Percentiles rank a stretch among this genome's conserved stretches.
Evolutionary conservation across 176 grass and related monocot species (phyloP).

Genomic region (Coix lacrymajobi): DNA sequence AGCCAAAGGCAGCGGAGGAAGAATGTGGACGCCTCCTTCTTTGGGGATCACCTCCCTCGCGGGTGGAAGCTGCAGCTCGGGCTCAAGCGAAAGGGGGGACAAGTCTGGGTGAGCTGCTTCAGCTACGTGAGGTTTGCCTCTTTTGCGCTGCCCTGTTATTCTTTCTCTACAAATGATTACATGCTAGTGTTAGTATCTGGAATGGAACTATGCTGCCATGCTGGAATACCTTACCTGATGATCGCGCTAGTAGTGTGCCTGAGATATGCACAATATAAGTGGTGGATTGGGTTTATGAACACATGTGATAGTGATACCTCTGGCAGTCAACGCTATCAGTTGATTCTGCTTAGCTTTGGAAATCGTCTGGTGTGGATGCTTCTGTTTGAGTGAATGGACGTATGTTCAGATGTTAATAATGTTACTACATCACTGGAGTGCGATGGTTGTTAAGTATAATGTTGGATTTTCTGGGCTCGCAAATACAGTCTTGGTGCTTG

Average conservation of each 20-base stretch:
- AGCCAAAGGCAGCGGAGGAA: constrained; percentile 52
- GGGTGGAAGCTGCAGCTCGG: constrained; percentile 87
- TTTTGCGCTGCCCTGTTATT: not conserved
- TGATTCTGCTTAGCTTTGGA: not conserved
- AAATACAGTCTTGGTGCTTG: not conserved
- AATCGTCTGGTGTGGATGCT: not conserved
- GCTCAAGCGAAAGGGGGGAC: constrained; percentile 62
- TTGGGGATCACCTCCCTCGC: constrained; percentile 77
- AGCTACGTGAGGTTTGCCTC: constrained; percentile 74
- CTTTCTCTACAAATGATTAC: constrained; percentile 4
- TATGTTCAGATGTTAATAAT: not conserved
- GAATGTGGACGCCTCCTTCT: constrained; percentile 67
- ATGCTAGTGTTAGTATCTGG: not conserved
- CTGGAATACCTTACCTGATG: not conserved
- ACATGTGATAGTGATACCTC: not conserved
- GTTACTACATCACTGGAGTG: not conserved
- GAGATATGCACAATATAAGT: not conserved
- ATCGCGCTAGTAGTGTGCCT: not conserved
- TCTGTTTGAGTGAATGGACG: not conserved
- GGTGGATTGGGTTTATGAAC: not conserved
- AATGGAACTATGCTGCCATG: not conserved
- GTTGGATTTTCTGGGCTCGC: not conserved
- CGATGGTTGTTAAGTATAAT: constrained; percentile 1
- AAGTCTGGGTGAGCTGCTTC: constrained; percentile 45
- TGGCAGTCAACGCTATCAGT: not conserved